Conservation (phyloP, 2,329 filamentous ascomycete genomes). For the Emmonsiellopsis sp. region DNA sequence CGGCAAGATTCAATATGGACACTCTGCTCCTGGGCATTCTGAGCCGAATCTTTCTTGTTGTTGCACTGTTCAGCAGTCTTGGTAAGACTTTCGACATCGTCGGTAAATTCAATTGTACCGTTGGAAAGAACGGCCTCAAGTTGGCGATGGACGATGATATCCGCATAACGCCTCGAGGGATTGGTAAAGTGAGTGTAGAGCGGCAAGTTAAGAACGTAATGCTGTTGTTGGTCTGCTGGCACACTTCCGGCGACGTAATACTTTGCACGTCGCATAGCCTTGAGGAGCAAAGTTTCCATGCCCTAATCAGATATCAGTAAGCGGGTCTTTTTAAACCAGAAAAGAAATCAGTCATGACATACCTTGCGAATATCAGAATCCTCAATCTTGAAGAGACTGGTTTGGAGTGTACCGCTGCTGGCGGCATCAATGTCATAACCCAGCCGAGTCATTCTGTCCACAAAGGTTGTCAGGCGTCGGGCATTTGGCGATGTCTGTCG, state of each 20-base stretch:
- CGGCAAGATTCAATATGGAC: slow-evolving; percentile 97
- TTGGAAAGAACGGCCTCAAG: slow-evolving; percentile 78
- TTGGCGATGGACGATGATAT: slow-evolving; percentile 92
- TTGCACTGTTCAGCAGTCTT: slow-evolving; percentile 96
- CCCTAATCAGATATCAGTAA: slow-evolving; percentile 41
- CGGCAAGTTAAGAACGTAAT: slow-evolving; percentile 87
- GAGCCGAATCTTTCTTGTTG: slow-evolving; percentile 97
- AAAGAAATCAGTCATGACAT: slow-evolving; percentile 10
- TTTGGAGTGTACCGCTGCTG: slow-evolving; percentile 85
- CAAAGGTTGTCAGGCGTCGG: slow-evolving; percentile 80
- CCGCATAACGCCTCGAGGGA: slow-evolving; percentile 87
- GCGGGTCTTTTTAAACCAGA: neutral
- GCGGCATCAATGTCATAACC: slow-evolving; percentile 83
- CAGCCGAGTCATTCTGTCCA: slow-evolving; percentile 83
- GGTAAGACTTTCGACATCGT: slow-evolving; percentile 77
- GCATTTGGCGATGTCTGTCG: slow-evolving; percentile 78
- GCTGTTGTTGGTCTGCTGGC: slow-evolving; percentile 65
- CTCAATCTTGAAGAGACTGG: slow-evolving; percentile 87
- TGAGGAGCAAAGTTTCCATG: slow-evolving; percentile 92
- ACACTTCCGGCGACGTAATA: slow-evolving; percentile 83
- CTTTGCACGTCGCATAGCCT: slow-evolving; percentile 93
- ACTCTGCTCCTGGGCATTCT: slow-evolving; percentile 96
- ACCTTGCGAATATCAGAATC: slow-evolving; percentile 79
- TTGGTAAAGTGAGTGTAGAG: slow-evolving; percentile 97
- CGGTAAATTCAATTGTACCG: slow-evolving; percentile 72